These are phyloP conservation scores for Cercospora beticola DNA, from an alignment of 2,329 filamentous ascomycete species.

Conservation along the genomic window DNA sequence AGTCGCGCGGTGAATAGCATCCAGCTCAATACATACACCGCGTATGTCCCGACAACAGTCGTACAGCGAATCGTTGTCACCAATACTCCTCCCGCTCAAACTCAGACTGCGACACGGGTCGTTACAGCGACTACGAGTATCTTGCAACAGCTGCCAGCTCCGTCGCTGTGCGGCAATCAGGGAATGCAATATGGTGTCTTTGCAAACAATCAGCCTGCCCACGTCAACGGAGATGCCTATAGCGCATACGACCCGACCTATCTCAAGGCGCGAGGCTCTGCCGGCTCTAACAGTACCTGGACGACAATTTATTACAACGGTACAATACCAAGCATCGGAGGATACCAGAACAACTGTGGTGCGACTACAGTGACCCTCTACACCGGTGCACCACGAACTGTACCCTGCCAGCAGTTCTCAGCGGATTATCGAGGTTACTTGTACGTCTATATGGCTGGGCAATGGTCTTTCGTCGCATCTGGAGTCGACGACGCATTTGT, in stretches of 20 bases:
- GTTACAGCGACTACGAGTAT: conserved; percentile 6
- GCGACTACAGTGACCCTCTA: conserved; percentile 1
- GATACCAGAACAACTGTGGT: conserved; percentile 4
- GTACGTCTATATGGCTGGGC: conserved; percentile 13
- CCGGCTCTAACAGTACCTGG: conserved; percentile 11
- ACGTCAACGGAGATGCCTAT: conserved; percentile 7
- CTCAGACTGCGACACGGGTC: not conserved
- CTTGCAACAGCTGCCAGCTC: conserved; percentile 7
- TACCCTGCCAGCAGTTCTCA: conserved; percentile 15
- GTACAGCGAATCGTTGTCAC: conserved; percentile 5
- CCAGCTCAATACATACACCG: not conserved
- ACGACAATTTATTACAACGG: conserved; percentile 16
- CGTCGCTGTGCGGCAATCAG: conserved; percentile 15
- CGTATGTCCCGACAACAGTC: not conserved
- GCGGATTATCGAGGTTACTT: conserved; percentile 16
- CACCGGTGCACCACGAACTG: not conserved
- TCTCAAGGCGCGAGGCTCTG: conserved; percentile 8
- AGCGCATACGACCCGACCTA: conserved; percentile 13
- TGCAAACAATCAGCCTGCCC: conserved; percentile 12
- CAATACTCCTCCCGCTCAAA: not conserved
- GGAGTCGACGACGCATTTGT: conserved; percentile 15
- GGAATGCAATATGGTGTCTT: conserved; percentile 17
- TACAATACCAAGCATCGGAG: conserved; percentile 3
- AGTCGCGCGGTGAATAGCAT: not conserved
- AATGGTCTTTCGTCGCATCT: conserved; percentile 11